phyloP scores from a whole-genome alignment of 148 eudicot genomes.

The Rhododendron vialii region DNA sequence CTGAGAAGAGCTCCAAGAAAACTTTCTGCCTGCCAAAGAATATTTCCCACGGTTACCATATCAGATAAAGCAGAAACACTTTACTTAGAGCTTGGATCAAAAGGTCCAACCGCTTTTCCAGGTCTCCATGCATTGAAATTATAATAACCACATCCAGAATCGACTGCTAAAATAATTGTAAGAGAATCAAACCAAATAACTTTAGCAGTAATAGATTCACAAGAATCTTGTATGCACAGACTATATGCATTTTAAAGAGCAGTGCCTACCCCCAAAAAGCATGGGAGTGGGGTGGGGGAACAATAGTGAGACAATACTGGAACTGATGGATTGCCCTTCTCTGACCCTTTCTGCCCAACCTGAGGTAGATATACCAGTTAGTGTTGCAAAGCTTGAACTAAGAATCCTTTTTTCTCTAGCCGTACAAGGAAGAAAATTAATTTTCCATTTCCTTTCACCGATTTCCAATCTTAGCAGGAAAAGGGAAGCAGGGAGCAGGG shows the following conservation, averaged over 20 bases:
- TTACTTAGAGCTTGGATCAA: not conserved
- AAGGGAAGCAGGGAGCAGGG: too few relatives aligned
- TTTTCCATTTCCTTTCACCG: too few relatives aligned
- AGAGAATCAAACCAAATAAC: not conserved
- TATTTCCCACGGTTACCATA: slow-evolving; percentile 43
- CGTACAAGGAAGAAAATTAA: not conserved
- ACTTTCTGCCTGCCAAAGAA: slow-evolving; percentile 65
- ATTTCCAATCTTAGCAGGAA: too few relatives aligned
- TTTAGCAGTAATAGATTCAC: not conserved
- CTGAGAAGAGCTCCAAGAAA: slow-evolving; percentile 83
- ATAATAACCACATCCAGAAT: not conserved
- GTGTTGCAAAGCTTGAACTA: not conserved
- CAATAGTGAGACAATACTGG: not conserved
- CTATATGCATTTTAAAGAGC: not conserved
- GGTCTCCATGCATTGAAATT: not conserved
- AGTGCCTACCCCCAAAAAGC: not conserved
- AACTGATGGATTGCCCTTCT: not conserved
- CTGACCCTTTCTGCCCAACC: not conserved
- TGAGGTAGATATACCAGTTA: not conserved
- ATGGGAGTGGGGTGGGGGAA: not conserved
- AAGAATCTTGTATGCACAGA: not conserved
- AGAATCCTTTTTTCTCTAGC: not conserved
- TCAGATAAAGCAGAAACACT: slow-evolving; percentile 10
- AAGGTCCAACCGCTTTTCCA: not conserved
- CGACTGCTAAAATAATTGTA: not conserved